These are phyloP conservation scores for Talaromyces albobiverticillius DNA, from an alignment of 2,329 filamentous ascomycete species.

Conservation along the genomic window DNA sequence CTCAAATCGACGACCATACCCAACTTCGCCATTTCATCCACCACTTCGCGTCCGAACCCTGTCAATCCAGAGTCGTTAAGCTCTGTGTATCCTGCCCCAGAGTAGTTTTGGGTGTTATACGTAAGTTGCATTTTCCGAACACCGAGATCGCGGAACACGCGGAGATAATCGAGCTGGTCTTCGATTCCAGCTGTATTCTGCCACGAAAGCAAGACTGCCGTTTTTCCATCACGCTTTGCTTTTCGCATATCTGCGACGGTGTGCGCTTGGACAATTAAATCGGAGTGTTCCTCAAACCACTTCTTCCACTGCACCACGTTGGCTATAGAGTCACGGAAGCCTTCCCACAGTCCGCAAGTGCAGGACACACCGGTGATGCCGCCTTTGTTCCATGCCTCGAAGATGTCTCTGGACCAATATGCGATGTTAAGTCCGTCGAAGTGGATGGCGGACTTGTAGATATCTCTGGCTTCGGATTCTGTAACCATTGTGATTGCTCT, in stretches of 20 bases:
- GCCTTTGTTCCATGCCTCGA: conserved; percentile 38
- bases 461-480: conserved; percentile 34
- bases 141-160: conserved; percentile 41
- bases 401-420: conserved; percentile 40
- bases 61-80: conserved; percentile 23
- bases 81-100: conserved; percentile 40
- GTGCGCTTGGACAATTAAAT: conserved; percentile 40
- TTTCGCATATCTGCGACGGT: conserved; percentile 35
- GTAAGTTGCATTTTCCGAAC: conserved; percentile 45
- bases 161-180: conserved; percentile 36
- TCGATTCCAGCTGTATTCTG: conserved; percentile 44
- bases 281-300: conserved; percentile 42
- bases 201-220: conserved; percentile 40
- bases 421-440: conserved; percentile 43
- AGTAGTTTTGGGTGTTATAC: conserved; percentile 45
- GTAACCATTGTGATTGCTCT: conserved; percentile 28
- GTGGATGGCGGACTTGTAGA: conserved; percentile 37
- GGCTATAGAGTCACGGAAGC: conserved; percentile 36
- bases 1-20: conserved; percentile 21
- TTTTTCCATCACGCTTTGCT: conserved; percentile 36
- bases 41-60: conserved; percentile 17
- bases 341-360: conserved; percentile 42
- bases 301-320: conserved; percentile 44
- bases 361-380: conserved; percentile 43
- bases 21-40: conserved; percentile 20